Percentiles rank a stretch among this genome's conserved stretches.
These are phyloP conservation scores for Sarocladium oryzae DNA, from an alignment of 2,329 filamentous ascomycete species.

Conservation along the genomic window DNA sequence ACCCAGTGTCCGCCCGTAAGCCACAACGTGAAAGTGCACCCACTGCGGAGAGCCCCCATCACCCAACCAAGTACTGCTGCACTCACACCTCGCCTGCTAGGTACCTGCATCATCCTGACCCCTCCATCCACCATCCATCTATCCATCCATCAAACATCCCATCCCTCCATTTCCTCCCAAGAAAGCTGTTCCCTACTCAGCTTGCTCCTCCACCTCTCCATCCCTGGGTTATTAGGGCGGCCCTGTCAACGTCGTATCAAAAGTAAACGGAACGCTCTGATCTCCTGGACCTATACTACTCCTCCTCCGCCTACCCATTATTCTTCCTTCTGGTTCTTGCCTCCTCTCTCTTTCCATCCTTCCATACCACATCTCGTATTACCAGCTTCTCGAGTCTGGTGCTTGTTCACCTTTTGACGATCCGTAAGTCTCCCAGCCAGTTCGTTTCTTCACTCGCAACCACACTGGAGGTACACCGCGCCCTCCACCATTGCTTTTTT, in stretches of 20 bases:
- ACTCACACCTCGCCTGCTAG: not conserved
- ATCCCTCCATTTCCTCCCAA: not conserved
- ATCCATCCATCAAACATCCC: not conserved
- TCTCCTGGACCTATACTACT: not conserved
- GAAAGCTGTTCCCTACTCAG: too few species aligned
- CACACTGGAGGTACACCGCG: not conserved
- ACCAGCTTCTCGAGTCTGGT: not conserved
- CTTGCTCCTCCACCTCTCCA: not conserved
- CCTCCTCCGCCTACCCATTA: not conserved
- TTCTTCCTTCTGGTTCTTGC: not conserved
- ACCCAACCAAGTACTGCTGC: not conserved
- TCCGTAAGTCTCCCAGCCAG: too few species aligned
- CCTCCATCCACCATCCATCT: too few species aligned
- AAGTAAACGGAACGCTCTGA: not conserved
- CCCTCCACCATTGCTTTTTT: conserved; percentile 3
- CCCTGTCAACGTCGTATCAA: conserved; percentile 5
- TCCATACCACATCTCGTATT: not conserved
- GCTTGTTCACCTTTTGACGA: not conserved
- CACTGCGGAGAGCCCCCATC: too few species aligned
- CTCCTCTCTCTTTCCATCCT: not conserved
- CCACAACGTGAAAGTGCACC: too few species aligned
- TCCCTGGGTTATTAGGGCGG: not conserved
- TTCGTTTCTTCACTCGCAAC: too few species aligned
- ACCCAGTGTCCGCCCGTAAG: not conserved
- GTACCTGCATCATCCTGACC: not conserved